Base-by-base conservation (phyloP, 1,284 basidiomycete species). In the Mycosarcoma mackinlayi region DNA sequence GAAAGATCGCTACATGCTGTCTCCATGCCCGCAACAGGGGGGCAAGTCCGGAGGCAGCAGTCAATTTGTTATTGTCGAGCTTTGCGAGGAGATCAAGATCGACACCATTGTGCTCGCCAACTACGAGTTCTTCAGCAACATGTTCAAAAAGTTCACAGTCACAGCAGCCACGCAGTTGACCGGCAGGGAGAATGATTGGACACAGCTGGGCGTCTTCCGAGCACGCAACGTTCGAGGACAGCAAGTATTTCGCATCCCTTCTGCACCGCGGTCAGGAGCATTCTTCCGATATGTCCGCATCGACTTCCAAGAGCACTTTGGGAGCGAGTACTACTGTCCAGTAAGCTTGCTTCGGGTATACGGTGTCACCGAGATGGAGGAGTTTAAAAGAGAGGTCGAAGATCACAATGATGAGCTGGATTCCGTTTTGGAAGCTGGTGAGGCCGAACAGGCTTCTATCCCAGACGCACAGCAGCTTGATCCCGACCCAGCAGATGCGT, bases 81-180 rank as follows among this genome's bases (percentile, higher is more conserved):
- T 98, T 6, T 99, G 96, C 84, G 94, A 98, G 75, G 95, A 98
- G 82, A 94, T 98, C 73, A 86, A 91, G 44, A 93, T 98, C 77
- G 94, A 98, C 83, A 95, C 94, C 0, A 88, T 98, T 47, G 94
- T 98, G 80, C 85, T 99, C 6, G 94, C 94, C 51, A 96, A 98
- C 79, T 96, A 92, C 83, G 95, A 98, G 84, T 98, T 98, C 85
- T 99, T 98, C 85, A 94, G 92, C 75, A 93, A 94, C 10, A 92
- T 97, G 48, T 96, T 98, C 85, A 92, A 92, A 83, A 91, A 94
- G 51, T 91, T 98, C 69, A 87, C 87, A 3, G 90, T 98, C 39
- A 92, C 91, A 76, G 92, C 93, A 2, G 89, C 92, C 6, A 91
- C 91, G 82, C 88, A 89, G 33, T 85, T 87, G 21, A 88, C 89